Evolutionary conservation across 176 grass and related monocot species (phyloP).

Genomic region (Leersia perrieri): DNA sequence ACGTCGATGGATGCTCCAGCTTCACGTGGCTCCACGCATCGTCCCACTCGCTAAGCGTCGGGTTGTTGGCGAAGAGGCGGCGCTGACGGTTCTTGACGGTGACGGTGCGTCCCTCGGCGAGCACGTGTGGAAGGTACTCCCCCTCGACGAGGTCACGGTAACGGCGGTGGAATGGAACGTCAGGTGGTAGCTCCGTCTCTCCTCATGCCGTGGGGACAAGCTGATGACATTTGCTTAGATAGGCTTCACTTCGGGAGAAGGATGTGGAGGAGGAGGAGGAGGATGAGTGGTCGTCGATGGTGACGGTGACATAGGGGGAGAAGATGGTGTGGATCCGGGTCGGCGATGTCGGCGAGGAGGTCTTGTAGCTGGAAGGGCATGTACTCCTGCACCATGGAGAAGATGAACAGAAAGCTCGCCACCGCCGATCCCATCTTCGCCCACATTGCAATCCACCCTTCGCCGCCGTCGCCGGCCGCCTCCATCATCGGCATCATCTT

Average conservation of each 20-base stretch:
- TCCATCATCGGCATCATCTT: not conserved
- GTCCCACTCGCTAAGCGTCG: not conserved
- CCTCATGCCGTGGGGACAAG: not conserved
- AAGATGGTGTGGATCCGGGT: not conserved
- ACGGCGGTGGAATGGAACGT: constrained; percentile 14
- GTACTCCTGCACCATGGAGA: constrained; percentile 16
- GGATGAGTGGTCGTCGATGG: constrained; percentile 39
- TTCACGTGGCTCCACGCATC: constrained; percentile 35
- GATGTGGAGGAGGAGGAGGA: not conserved
- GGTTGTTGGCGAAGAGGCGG: no score
- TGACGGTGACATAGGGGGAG: constrained; percentile 34
- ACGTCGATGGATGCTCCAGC: constrained; percentile 41
- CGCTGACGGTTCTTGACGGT: no score
- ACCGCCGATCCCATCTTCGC: not conserved
- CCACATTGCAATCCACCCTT: not conserved
- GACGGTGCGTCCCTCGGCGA: no score
- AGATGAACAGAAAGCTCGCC: constrained; percentile 37
- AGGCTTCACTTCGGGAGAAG: constrained; percentile 36
- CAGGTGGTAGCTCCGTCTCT: constrained; percentile 16
- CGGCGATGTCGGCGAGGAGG: not conserved
- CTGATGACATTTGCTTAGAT: constrained; percentile 6
- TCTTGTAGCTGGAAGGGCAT: constrained; percentile 21
- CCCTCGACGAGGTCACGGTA: constrained; percentile 13
- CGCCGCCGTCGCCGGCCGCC: no score
- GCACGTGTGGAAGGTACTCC: no score